Base-by-base conservation (phyloP, 2,329 filamentous ascomycete genomes). In the Graphilbum sp. region DNA sequence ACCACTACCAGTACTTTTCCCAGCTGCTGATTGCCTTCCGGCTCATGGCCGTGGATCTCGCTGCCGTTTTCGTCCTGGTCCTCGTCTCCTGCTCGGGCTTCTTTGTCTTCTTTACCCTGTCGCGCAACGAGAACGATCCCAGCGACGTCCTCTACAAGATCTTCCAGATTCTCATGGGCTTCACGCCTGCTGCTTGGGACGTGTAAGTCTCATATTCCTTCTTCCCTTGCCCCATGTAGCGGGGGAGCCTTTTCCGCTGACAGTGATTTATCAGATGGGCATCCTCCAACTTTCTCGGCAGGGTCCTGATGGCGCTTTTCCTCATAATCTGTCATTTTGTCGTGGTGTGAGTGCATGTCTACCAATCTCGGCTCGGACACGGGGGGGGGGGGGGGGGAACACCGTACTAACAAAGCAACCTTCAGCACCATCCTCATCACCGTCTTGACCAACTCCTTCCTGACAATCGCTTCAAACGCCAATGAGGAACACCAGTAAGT, bases 1-100 rank as follows among this genome's bases (percentile, higher is more conserved):
- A 96, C 52, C 87, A 95, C 56, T 94, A 93, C 54, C 82, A 83
- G 47, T 95, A 95, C 59, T 95, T 95, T 55, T 94, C 87, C 1
- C 88, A 94, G 57, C 68, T 96, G 17, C 69, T 95, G 37, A 93
- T 95, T 46, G 87, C 87, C 3, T 94, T 96, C 52, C 76, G 87
- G 17, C 74, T 95, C 53, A 95, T 96, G 86, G 85, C 84, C 2
- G 72, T 87, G 36, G 88, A 96, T 54, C 62, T 96, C 19, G 72
- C 84, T 5, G 87, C 88, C 2, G 77, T 95, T 2, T 78, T 90
- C 37, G 65, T 90, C 1, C 64, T 95, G 33, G 85, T 94, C 38
- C 58, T 92, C 33, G 86, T 95, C 46, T 75, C 77, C 45, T 95
- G 87, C 58, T 93, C 85, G 50, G 88, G 88, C 18, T 96, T 95